A percentile compares a stretch with the other conserved stretches of the same genome.
Evolutionary conservation across 805 yeast species (phyloP).

Genomic region (Suhomyces vadensis): DNA sequence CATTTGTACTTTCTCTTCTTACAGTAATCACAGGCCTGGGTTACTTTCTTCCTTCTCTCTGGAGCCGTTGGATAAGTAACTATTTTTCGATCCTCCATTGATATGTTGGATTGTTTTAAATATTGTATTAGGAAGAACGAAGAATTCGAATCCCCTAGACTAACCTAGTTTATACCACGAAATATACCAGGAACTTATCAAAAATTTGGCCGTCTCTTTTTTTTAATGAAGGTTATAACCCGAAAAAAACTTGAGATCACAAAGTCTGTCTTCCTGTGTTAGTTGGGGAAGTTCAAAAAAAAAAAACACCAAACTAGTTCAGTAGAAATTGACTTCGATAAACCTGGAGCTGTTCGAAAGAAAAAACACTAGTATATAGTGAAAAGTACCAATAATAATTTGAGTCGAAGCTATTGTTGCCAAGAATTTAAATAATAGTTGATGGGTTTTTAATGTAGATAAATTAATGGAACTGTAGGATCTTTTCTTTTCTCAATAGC

Average conservation of each 20-base stretch:
- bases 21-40: slow-evolving; percentile 50
- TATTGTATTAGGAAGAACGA: background rate
- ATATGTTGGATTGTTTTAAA: background rate
- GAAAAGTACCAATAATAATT: background rate
- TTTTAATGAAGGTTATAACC: background rate
- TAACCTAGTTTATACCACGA: background rate
- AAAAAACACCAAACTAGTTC: background rate
- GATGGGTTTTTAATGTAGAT: no score
- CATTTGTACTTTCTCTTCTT: slow-evolving; percentile 39
- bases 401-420: no score
- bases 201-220: background rate
- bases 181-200: background rate
- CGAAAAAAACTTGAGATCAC: background rate
- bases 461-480: no score
- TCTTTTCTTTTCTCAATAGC: no score
- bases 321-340: background rate
- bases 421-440: no score
- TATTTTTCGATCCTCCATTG: slow-evolving; percentile 7
- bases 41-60: slow-evolving; percentile 39
- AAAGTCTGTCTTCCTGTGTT: background rate
- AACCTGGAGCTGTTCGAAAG: background rate
- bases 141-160: background rate
- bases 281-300: background rate
- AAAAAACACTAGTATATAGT: no score
- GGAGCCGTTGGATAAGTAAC: slow-evolving; percentile 5